A percentile compares a stretch with the other conserved stretches of the same genome.
phyloP scores from a whole-genome alignment of 73 alveolate genomes.

The Paramecium octaurelia region DNA sequence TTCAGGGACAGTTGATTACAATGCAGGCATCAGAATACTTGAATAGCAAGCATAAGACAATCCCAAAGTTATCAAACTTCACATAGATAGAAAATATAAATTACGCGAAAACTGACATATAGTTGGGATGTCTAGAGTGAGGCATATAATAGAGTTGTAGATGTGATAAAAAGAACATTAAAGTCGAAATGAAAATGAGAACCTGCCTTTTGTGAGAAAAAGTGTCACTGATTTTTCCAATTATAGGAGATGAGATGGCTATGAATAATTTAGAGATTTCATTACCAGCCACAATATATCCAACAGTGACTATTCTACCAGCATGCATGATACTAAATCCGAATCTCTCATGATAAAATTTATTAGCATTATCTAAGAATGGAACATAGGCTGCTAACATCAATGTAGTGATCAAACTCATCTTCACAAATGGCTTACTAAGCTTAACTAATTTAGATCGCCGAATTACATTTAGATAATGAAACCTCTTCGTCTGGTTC shows the following conservation, averaged over 20 bases:
- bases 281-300: conserved; percentile 42
- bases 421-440: neutral
- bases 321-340: neutral
- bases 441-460: neutral
- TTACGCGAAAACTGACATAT: neutral
- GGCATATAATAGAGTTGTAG: conserved; percentile 6
- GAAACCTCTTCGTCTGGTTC: neutral
- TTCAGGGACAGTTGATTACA: conserved; percentile 18
- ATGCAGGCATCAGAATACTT: conserved; percentile 10
- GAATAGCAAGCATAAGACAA: conserved; percentile 28
- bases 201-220: neutral
- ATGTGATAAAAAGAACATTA: conserved; percentile 26
- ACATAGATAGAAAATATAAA: neutral
- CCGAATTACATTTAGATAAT: neutral
- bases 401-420: neutral
- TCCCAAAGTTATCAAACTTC: conserved; percentile 24
- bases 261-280: neutral
- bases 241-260: neutral
- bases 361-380: conserved; percentile 35
- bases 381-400: conserved; percentile 24
- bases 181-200: neutral
- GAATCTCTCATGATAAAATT: conserved; percentile 28
- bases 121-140: neutral
- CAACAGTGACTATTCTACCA: neutral
- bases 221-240: neutral